Conservation (phyloP, 305 asterid species). For the Withania somnifera region DNA sequence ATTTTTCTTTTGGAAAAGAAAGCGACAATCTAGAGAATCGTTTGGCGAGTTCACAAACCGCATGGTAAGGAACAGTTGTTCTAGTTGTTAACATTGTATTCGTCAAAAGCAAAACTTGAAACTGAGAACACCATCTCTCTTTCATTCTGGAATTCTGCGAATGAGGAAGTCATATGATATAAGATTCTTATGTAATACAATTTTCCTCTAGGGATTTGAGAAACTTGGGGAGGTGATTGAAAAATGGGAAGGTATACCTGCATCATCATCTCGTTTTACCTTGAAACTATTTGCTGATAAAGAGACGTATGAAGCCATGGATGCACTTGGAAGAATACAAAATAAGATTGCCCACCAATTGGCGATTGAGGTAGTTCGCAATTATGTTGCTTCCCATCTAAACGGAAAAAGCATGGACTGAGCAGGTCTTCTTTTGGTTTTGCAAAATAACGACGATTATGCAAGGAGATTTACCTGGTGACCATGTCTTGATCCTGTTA, state of each 20-base stretch:
- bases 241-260: conserved; percentile 79
- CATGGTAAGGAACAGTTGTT: conserved; percentile 31
- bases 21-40: conserved; percentile 62
- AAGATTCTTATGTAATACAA: neutral
- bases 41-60: conserved; percentile 86
- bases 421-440: neutral
- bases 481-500: conserved; percentile 9
- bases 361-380: conserved; percentile 71
- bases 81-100: neutral
- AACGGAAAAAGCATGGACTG: conserved; percentile 28
- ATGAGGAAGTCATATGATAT: neutral
- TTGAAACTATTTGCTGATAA: conserved; percentile 72
- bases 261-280: conserved; percentile 39
- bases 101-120: neutral
- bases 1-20: conserved; percentile 78
- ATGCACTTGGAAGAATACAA: conserved; percentile 47
- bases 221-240: conserved; percentile 61
- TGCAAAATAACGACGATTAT: conserved; percentile 9
- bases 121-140: neutral
- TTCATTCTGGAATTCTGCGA: neutral
- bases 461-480: conserved; percentile 1
- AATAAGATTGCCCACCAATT: conserved; percentile 70
- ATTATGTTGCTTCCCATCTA: conserved; percentile 56
- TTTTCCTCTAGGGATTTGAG: conserved; percentile 51
- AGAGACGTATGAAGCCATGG: conserved; percentile 66